Base-by-base conservation (phyloP, 1,284 basidiomycete genomes). In the Papiliotrema fonsecae region DNA sequence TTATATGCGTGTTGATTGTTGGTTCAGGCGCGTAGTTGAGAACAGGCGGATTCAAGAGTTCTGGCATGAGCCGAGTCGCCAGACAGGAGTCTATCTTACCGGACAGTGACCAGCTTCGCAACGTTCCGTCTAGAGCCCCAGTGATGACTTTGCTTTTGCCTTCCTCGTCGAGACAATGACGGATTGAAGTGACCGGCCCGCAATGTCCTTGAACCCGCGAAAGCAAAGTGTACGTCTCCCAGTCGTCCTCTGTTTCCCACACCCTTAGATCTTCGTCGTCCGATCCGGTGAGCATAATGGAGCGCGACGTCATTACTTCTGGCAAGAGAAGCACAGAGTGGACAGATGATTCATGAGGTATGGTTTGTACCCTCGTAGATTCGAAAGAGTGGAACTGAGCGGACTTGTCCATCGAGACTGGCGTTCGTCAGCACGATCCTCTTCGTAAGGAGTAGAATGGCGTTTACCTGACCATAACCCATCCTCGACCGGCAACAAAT, bases 351-450 rank as follows among this genome's bases (percentile, higher is more conserved):
- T 83, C 80, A 61, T 89, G 87, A 0, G 73, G 67, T 51, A 92
- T 80, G 1, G n/a, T n/a, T n/a, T n/a, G n/a, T n/a, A 79, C 78
- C 67, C 3, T 75, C 70, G 46, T 76, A 77, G 21, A 55, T 18
- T 56, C 18, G n/a, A 41, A 52, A 60, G 67, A 78, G 16, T 79
- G 71, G 30, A 88, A 74, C 47, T 85, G 83, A 0, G 86, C 83
- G 0, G 86, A 87, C 45, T 90, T 87, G 67, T 97, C 92, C 19
- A 86, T 79, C 5, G 92, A 96, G 2, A 85, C 92, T 91, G 65
- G 21, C 5, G 22, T 37, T n/a, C n/a, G 28, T 47, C 22, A 57
- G 48, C 21, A n/a, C n/a, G 6, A 31, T n/a, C 25, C 38, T 26
- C n/a, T n/a, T n/a, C n/a, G n/a, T n/a, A n/a, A n/a, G n/a, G n/a